Evolutionary conservation across 352 stramenopile genomes (phyloP).

Genomic region (Pythium sukuiense): DNA sequence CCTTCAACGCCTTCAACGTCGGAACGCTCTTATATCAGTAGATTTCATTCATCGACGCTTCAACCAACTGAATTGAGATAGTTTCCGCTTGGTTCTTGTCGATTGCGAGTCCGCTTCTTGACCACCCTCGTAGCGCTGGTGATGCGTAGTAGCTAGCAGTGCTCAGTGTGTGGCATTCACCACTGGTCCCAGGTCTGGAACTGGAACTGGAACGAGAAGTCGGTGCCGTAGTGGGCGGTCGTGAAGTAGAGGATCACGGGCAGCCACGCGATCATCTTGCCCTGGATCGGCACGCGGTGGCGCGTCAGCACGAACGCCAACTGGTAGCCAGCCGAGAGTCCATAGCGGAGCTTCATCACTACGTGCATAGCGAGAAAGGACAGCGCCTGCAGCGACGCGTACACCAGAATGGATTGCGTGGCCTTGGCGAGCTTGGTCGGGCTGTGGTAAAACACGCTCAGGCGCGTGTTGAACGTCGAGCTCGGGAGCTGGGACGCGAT

Average conservation of each 20-base stretch:
- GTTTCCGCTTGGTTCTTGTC: not conserved
- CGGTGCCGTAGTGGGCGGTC: constrained; percentile 13
- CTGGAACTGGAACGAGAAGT: constrained; percentile 29
- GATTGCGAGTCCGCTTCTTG: too few relatives aligned
- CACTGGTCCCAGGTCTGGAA: constrained; percentile 9
- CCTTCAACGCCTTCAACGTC: constrained; percentile 6
- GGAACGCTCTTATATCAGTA: constrained; percentile 7
- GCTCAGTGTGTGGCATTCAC: not conserved
- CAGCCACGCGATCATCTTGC: constrained; percentile 30
- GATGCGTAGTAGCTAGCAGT: too few relatives aligned
- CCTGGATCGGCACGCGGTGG: constrained; percentile 22
- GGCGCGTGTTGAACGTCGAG: constrained; percentile 18
- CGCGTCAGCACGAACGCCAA: constrained; percentile 29
- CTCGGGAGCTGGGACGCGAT: constrained; percentile 9
- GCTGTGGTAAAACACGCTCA: constrained; percentile 15
- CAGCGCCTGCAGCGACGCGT: constrained; percentile 23
- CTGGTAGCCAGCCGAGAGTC: constrained; percentile 22
- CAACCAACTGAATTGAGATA: not conserved
- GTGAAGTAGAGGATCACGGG: constrained; percentile 23
- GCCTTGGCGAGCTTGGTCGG: not conserved
- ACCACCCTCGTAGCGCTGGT: too few relatives aligned
- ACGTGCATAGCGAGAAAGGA: constrained; percentile 24
- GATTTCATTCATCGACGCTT: not conserved
- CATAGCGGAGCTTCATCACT: constrained; percentile 24
- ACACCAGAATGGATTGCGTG: constrained; percentile 19